A percentile compares a stretch with the other conserved stretches of the same genome.
Evolutionary conservation across 1,284 basidiomycete species (phyloP).

Genomic region (Volvariella surrecta): DNA sequence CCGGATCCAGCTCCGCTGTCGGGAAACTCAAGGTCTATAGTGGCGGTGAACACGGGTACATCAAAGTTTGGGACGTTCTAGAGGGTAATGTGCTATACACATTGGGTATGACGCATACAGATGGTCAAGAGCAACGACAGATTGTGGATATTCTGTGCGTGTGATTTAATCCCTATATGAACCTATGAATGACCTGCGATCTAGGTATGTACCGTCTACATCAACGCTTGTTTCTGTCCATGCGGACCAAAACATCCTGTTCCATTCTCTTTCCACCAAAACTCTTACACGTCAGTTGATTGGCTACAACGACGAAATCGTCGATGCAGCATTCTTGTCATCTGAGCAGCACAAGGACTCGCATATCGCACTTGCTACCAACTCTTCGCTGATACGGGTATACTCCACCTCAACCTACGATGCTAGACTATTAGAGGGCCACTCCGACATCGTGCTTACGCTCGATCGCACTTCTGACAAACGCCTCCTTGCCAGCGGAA

Average conservation of each 20-base stretch:
- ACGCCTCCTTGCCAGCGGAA: constrained; percentile 77
- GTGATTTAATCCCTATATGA: constrained; percentile 8
- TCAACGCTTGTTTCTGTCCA: constrained; percentile 83
- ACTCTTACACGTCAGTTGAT: constrained; percentile 79
- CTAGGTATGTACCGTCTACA: constrained; percentile 58
- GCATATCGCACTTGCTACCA: constrained; percentile 90
- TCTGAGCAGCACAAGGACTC: constrained; percentile 34
- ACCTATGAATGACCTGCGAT: constrained; percentile 13
- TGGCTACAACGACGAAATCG: constrained; percentile 98
- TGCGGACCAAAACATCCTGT: constrained; percentile 94
- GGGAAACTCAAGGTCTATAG: constrained; percentile 66
- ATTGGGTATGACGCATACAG: constrained; percentile 44
- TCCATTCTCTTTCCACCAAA: constrained; percentile 65
- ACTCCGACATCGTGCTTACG: constrained; percentile 87
- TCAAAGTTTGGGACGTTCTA: constrained; percentile 79
- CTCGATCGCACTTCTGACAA: constrained; percentile 67
- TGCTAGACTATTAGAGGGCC: constrained; percentile 78
- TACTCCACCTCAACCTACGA: constrained; percentile 73
- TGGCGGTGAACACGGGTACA: constrained; percentile 79
- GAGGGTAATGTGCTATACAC: constrained; percentile 57
- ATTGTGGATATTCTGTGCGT: constrained; percentile 67
- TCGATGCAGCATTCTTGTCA: constrained; percentile 75
- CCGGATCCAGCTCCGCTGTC: constrained; percentile 30
- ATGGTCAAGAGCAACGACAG: constrained; percentile 72
- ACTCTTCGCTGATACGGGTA: constrained; percentile 86